phyloP scores from a whole-genome alignment of 2,329 filamentous ascomycete genomes.

The Laburnicola sp. region DNA sequence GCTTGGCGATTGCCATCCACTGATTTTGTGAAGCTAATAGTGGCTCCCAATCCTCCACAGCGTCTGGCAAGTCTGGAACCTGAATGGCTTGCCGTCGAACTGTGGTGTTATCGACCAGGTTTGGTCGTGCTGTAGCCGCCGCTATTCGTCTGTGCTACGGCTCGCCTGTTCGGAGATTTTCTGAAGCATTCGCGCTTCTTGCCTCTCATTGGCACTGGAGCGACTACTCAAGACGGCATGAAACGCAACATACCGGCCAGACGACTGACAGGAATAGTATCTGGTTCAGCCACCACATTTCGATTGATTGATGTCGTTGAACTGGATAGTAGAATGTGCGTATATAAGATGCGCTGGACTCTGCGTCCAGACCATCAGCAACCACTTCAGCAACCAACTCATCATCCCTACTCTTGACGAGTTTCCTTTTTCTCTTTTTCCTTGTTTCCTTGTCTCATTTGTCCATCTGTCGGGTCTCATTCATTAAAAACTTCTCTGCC shows the following conservation, averaged over 20 bases:
- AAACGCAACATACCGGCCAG: slow-evolving; percentile 39
- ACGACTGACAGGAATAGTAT: slow-evolving; percentile 42
- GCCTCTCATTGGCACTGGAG: slow-evolving; percentile 40
- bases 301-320: slow-evolving; percentile 20
- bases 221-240: slow-evolving; percentile 45
- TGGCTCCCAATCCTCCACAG: slow-evolving; percentile 27
- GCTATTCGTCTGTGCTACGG: slow-evolving; percentile 35
- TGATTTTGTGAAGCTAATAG: slow-evolving; percentile 26
- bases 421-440: slow-evolving; percentile 39
- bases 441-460: slow-evolving; percentile 40
- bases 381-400: slow-evolving; percentile 39
- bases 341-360: slow-evolving; percentile 36
- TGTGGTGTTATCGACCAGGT: slow-evolving; percentile 24
- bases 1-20: slow-evolving; percentile 35
- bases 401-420: slow-evolving; percentile 33
- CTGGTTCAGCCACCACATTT: slow-evolving; percentile 25
- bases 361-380: slow-evolving; percentile 31
- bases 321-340: slow-evolving; percentile 13
- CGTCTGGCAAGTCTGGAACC: slow-evolving; percentile 15
- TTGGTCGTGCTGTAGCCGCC: slow-evolving; percentile 42
- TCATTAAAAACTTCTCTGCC: slow-evolving; percentile 27
- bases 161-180: slow-evolving; percentile 41
- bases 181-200: slow-evolving; percentile 29
- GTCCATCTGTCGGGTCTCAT: slow-evolving; percentile 33
- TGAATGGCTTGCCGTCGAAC: slow-evolving; percentile 37